Conservation (phyloP, 1,139 yeast species). For the Geotrichum siamense region DNA sequence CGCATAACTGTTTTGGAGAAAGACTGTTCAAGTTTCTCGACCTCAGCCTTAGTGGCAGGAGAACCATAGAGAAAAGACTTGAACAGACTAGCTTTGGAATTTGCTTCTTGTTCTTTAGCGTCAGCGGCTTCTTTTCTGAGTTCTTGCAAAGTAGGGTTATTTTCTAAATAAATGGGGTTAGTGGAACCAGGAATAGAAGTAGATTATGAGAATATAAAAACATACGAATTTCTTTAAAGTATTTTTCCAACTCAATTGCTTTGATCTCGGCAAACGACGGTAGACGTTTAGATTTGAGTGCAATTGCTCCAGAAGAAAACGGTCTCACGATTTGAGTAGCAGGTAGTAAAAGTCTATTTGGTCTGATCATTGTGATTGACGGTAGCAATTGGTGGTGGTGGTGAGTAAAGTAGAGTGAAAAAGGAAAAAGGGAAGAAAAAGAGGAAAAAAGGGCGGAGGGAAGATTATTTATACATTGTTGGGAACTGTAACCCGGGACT, state of each 20-base stretch:
- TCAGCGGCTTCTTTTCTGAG: conserved; percentile 21
- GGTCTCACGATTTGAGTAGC: neutral
- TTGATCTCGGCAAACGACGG: conserved; percentile 35
- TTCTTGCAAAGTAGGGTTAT: conserved; percentile 16
- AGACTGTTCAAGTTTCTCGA: conserved; percentile 33
- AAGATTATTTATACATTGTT: neutral
- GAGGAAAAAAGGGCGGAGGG: neutral
- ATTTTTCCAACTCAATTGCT: conserved; percentile 31
- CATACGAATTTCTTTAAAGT: conserved; percentile 22
- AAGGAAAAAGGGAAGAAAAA: neutral
- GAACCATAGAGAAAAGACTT: conserved; percentile 38
- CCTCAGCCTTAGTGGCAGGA: conserved; percentile 32
- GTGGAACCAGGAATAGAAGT: neutral
- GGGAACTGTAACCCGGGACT: neutral
- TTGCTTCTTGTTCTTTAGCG: conserved; percentile 14
- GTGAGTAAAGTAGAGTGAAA: neutral
- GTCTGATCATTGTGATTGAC: neutral
- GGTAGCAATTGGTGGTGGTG: neutral
- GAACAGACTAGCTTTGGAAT: conserved; percentile 25
- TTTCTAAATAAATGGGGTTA: conserved; percentile 3
- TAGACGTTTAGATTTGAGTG: conserved; percentile 20
- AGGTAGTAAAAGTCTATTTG: neutral
- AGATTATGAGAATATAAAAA: neutral
- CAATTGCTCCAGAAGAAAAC: conserved; percentile 1
- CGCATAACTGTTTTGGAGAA: conserved; percentile 36